Evolutionary conservation across 2,329 filamentous ascomycete species (phyloP).

Genomic region (Myriosclerotinia curreyana): DNA sequence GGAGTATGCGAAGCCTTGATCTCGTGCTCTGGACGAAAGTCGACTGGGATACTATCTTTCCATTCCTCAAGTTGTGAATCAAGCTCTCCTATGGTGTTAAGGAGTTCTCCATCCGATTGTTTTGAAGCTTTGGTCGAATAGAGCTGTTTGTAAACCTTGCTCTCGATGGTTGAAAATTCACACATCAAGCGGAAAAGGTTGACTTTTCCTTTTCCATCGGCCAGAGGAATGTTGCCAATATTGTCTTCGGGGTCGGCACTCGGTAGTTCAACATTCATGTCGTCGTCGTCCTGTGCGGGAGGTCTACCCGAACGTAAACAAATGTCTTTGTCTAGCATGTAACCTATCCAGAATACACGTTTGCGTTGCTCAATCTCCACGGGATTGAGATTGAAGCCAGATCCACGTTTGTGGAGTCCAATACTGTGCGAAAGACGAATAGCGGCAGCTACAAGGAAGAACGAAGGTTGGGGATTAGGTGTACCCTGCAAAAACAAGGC

Average conservation of each 20-base stretch:
- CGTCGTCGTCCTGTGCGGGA: slow-evolving; percentile 70
- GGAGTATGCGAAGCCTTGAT: slow-evolving; percentile 91
- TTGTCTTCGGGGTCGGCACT: slow-evolving; percentile 88
- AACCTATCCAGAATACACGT: slow-evolving; percentile 74
- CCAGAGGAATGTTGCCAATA: slow-evolving; percentile 88
- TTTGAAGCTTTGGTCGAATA: slow-evolving; percentile 92
- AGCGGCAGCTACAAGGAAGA: slow-evolving; percentile 85
- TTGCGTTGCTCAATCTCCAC: slow-evolving; percentile 91
- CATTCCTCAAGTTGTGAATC: slow-evolving; percentile 88
- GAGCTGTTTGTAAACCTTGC: slow-evolving; percentile 86
- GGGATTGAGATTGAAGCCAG: slow-evolving; percentile 87
- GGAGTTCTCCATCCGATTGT: slow-evolving; percentile 84
- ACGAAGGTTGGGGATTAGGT: slow-evolving; percentile 91
- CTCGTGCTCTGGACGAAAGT: slow-evolving; percentile 95
- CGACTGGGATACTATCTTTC: slow-evolving; percentile 93
- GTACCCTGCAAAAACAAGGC: slow-evolving; percentile 93
- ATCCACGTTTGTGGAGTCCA: slow-evolving; percentile 88
- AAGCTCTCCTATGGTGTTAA: slow-evolving; percentile 94
- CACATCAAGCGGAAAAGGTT: slow-evolving; percentile 94
- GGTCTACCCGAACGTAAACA: slow-evolving; percentile 70
- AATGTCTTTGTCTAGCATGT: slow-evolving; percentile 71
- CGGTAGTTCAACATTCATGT: slow-evolving; percentile 95
- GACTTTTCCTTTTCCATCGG: slow-evolving; percentile 86
- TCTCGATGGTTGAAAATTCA: slow-evolving; percentile 86
- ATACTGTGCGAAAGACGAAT: slow-evolving; percentile 91